These are phyloP conservation scores for Aulographum hederae DNA, from an alignment of 2,329 filamentous ascomycete species.

Conservation along the genomic window DNA sequence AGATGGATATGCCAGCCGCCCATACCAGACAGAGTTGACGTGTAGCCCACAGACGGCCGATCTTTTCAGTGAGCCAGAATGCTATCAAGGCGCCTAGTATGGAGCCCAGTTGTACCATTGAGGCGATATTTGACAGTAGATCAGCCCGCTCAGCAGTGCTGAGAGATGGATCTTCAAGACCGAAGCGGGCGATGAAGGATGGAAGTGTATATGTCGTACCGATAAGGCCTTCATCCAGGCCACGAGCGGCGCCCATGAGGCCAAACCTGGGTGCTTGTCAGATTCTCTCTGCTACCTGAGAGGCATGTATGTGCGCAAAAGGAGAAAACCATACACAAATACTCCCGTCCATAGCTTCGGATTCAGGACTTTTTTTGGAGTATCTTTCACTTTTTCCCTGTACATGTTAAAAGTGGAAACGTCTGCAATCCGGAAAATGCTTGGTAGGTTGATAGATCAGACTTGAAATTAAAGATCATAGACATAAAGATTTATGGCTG, in stretches of 20 bases:
- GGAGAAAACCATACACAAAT: slow-evolving; percentile 25
- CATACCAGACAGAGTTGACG: slow-evolving; percentile 22
- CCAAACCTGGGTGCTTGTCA: slow-evolving; percentile 30
- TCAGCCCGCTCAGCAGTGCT: slow-evolving; percentile 15
- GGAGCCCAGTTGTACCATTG: slow-evolving; percentile 67
- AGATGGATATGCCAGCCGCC: slow-evolving; percentile 22
- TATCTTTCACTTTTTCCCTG: slow-evolving; percentile 34
- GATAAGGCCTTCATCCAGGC: slow-evolving; percentile 67
- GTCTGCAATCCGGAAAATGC: no score
- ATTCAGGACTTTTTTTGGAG: slow-evolving; percentile 55
- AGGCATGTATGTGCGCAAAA: slow-evolving; percentile 17
- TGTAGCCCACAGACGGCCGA: slow-evolving; percentile 24
- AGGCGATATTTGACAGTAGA: slow-evolving; percentile 45
- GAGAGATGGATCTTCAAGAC: slow-evolving; percentile 14
- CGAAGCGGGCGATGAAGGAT: slow-evolving; percentile 18
- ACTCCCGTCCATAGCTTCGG: slow-evolving; percentile 66
- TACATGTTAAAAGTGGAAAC: no score
- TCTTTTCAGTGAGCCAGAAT: slow-evolving; percentile 28
- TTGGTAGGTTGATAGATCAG: no score
- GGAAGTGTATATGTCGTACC: slow-evolving; percentile 36
- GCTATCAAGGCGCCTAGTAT: slow-evolving; percentile 51
- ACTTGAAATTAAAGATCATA: no score
- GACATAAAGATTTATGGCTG: no score
- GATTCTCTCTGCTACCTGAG: neutral
- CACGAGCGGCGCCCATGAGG: slow-evolving; percentile 58